Base-by-base conservation (phyloP, 2,329 filamentous ascomycete genomes). In the Diaporthe australafricana region DNA sequence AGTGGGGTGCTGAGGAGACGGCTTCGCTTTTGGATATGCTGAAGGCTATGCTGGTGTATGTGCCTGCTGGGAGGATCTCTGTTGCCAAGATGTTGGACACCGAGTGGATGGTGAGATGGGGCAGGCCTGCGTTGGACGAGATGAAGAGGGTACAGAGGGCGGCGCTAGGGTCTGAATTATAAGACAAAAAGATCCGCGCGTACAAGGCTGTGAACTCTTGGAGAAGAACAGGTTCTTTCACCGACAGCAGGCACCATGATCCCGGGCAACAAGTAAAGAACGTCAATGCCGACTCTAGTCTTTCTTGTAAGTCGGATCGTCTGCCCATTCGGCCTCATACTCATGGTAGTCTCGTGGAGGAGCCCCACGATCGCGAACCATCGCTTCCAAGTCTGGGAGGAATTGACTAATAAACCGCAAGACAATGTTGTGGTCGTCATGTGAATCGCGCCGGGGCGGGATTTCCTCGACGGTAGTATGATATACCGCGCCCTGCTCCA, bases 341-440 rank as follows among this genome's bases (percentile, higher is more conserved):
- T 60, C 56, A 30, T n/a, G 56, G 5, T 45, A 45, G 22, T 60
- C 16, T 45, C 38, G 7, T 42, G 27, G 4, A 30, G 16, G 4
- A 5, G 5, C 16, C 2, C 0, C 35, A 11, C 25, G 25, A 16
- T 1, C 7, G 4, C 14, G 2, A 8, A 8, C 1, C 12, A 5
- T 57, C 5, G 14, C 55, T 12, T 14, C n/a, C 22, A 60, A 9
- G 6, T 42, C 16, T 14, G 2, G 38, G 14, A 42, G 14, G 27
- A 8, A 30, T 20, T n/a, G n/a, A n/a, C n/a, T n/a, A n/a, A n/a
- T n/a, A n/a, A n/a, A n/a, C n/a, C n/a, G n/a, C n/a, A n/a, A n/a
- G n/a, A n/a, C n/a, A n/a, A n/a, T n/a, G n/a, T n/a, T n/a, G n/a
- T n/a, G n/a, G n/a, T n/a, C n/a, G 0, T 9, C 2, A 30, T 42